These are phyloP conservation scores for Gracilaria vermiculophylla DNA, from an alignment of 23 red algal genomes.

Conservation along the genomic window DNA sequence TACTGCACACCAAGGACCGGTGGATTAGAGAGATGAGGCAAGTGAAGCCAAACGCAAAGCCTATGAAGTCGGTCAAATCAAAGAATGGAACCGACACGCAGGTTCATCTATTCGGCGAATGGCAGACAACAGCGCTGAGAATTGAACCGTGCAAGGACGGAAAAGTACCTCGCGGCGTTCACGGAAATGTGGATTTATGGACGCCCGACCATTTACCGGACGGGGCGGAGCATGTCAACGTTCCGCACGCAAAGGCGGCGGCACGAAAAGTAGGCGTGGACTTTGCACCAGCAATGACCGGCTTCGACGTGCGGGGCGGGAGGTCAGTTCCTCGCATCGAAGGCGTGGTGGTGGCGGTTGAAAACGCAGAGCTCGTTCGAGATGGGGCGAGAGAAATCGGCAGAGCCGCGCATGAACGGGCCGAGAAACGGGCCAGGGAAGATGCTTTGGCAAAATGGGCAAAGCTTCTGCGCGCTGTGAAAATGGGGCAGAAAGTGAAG, in stretches of 20 bases:
- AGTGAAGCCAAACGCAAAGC: conserved; percentile 57
- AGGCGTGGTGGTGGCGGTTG: conserved; percentile 83
- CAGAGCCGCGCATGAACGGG: conserved; percentile 23
- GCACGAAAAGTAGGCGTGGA: conserved; percentile 76
- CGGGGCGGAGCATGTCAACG: conserved; percentile 70
- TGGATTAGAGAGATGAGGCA: conserved; percentile 85
- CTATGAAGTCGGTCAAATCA: conserved; percentile 79
- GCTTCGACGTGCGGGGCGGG: conserved; percentile 84
- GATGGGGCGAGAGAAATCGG: conserved; percentile 62
- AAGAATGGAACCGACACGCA: conserved; percentile 34
- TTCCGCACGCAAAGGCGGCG: conserved; percentile 62
- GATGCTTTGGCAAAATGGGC: conserved; percentile 56
- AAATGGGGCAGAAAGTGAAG: conserved; percentile 55
- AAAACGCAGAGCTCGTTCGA: conserved; percentile 53
- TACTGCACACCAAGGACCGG: conserved; percentile 82
- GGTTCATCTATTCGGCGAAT: conserved; percentile 86
- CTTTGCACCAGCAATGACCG: conserved; percentile 88
- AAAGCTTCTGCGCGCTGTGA: conserved; percentile 39
- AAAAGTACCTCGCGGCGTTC: conserved; percentile 58
- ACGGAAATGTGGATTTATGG: conserved; percentile 93
- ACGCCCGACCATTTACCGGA: conserved; percentile 76
- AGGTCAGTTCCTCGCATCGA: conserved; percentile 78
- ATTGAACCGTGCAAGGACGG: conserved; percentile 59
- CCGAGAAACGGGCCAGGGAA: conserved; percentile 14
- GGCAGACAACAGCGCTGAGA: conserved; percentile 80